Percentiles rank a stretch among this genome's conserved stretches.
Evolutionary conservation across 805 yeast genomes (phyloP).

Genomic region (Yarrowia sp.): DNA sequence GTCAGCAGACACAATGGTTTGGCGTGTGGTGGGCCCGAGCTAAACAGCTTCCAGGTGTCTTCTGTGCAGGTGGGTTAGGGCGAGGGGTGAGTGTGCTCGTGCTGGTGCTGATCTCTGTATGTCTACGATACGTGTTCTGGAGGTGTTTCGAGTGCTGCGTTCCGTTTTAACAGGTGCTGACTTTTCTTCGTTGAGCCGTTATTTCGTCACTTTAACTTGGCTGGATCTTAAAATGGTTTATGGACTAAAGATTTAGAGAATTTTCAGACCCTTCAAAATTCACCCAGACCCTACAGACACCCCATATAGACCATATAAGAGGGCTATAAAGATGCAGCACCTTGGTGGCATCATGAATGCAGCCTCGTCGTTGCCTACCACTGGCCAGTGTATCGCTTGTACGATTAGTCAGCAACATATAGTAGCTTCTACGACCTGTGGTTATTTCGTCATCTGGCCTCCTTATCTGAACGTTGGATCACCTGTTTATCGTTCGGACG

Average conservation of each 20-base stretch:
- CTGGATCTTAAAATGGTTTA: background rate
- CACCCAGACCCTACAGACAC: background rate
- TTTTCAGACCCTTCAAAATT: too few species aligned
- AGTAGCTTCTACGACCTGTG: background rate
- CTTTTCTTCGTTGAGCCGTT: too few species aligned
- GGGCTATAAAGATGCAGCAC: too few species aligned
- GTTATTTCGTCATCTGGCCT: too few species aligned
- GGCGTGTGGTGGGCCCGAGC: conserved; percentile 17
- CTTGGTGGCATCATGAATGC: too few species aligned
- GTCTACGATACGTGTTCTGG: background rate
- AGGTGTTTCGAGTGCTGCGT: too few species aligned
- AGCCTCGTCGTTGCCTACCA: too few species aligned
- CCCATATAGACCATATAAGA: background rate
- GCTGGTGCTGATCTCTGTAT: background rate
- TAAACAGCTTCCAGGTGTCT: conserved; percentile 23
- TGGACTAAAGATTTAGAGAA: background rate
- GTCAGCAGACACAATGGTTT: background rate
- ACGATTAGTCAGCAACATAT: background rate
- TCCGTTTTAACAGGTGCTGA: too few species aligned
- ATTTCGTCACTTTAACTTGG: too few species aligned
- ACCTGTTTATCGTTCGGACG: conserved; percentile 23
- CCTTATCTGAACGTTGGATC: background rate
- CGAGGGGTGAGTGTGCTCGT: background rate
- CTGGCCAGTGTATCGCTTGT: too few species aligned
- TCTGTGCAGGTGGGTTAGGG: conserved; percentile 25